Base-by-base conservation (phyloP, 805 yeast species). In the Wickerhamiella shivajii region DNA sequence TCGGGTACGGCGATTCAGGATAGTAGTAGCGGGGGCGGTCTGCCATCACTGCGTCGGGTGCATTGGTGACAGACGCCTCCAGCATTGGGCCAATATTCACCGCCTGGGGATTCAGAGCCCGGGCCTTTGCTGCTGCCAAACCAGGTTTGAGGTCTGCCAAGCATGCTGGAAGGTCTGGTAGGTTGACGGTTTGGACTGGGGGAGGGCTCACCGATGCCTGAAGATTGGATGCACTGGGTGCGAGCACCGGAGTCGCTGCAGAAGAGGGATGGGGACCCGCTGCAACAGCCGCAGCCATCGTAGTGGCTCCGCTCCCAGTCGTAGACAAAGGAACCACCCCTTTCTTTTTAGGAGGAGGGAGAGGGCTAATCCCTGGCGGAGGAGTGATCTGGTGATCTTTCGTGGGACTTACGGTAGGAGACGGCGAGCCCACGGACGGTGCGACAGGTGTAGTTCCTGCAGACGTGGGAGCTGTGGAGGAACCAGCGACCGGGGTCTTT, bases 41-140 rank as follows among this genome's bases (percentile, higher is more conserved):
- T 2, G 93, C 76, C 52, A 87, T 93, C 38, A 74, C 68, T 1
- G 97, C 80, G 56, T 90, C 97, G 0, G 98, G 97, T 52, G 96
- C 83, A 47, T 79, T 78, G 44, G 80, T 61, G 39, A 81, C 62
- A 3, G 96, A 84, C 1, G 77, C 68, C 51, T 81, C 92, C 43
- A 87, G 61, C 44, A 69, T 60, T 38, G 65, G 64, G 31, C 68
- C 59, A 16, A 79, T 71, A 6, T 22, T 16, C 10, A 13, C 4
- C 8, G 15, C 16, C 9, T 18, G 24, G 8, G 29, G 29, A 6
- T 19, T 23, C 12, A 24, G 23, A 10, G 15, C 19, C 10, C 34
- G 28, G 6, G 19, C 19, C 18, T 25, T 31, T 18, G 25, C 18
- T 3, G 67, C 52, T 18, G 63, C 63, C 22, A 41, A 29, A 12